Conservation (phyloP, 2,329 filamentous ascomycete species). For the Fusarium continuum region DNA sequence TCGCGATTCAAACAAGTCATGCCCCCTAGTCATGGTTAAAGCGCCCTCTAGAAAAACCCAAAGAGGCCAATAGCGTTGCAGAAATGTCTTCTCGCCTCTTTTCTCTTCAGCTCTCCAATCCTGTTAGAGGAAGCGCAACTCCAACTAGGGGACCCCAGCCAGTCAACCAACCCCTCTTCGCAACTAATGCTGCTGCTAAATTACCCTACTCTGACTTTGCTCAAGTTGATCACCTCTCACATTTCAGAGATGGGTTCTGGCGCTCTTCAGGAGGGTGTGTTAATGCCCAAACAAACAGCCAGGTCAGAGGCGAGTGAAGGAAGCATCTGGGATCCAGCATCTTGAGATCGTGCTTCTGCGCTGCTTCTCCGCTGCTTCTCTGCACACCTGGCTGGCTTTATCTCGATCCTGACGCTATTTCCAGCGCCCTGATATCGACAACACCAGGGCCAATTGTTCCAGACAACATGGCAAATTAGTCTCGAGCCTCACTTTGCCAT, state of each 20-base stretch:
- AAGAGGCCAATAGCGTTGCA: constrained; percentile 14
- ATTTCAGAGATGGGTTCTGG: constrained; percentile 13
- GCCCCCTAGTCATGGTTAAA: constrained; percentile 7
- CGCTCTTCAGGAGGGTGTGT: constrained; percentile 1
- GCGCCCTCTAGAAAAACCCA: constrained; percentile 1
- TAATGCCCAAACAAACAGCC: not conserved
- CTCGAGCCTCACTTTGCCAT: constrained; percentile 16
- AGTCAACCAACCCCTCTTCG: constrained; percentile 5
- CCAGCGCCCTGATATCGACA: constrained; percentile 22
- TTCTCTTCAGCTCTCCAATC: constrained; percentile 19
- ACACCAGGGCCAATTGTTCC: constrained; percentile 12
- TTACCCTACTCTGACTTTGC: constrained; percentile 10
- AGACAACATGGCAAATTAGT: constrained; percentile 4
- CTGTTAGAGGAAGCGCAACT: not conserved
- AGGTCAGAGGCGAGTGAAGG: constrained; percentile 1
- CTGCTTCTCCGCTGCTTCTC: constrained; percentile 15
- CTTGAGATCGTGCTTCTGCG: constrained; percentile 33
- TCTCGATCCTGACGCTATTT: constrained; percentile 28
- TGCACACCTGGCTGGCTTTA: constrained; percentile 16
- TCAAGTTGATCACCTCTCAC: constrained; percentile 29
- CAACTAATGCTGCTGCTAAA: constrained; percentile 17
- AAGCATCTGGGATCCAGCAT: constrained; percentile 10
- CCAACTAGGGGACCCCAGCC: constrained; percentile 16
- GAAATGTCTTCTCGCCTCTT: constrained; percentile 30
- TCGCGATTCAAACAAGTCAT: constrained; percentile 5